Conservation (phyloP, 306 rosid genomes). For the Quercus dentata region DNA sequence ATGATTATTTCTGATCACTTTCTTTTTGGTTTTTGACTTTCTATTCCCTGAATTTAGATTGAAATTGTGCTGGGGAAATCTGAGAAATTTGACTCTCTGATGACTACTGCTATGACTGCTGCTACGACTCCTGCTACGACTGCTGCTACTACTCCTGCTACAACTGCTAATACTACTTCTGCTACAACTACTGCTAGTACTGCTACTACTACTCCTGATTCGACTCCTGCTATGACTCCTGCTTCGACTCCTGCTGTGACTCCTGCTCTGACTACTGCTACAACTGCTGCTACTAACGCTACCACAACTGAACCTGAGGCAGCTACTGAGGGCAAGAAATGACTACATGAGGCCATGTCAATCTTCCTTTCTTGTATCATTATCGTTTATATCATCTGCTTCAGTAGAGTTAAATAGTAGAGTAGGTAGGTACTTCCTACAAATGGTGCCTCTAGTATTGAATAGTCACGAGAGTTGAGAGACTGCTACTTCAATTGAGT, state of each 20-base stretch:
- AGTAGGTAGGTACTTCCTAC: constrained; percentile 24
- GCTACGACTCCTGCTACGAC: no score
- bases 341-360: constrained; percentile 25
- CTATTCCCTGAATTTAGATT: constrained; percentile 40
- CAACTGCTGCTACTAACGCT: constrained; percentile 15
- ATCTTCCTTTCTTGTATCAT: constrained; percentile 53
- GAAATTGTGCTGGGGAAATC: constrained; percentile 93
- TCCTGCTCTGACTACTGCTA: not conserved
- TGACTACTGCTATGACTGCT: constrained; percentile 34
- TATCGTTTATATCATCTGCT: constrained; percentile 33
- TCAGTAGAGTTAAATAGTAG: constrained; percentile 36
- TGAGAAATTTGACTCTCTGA: constrained; percentile 70
- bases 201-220: not conserved
- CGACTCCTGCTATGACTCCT: no score
- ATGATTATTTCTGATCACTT: no score
- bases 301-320: constrained; percentile 36
- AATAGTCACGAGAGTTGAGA: constrained; percentile 30
- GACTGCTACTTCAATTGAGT: not conserved
- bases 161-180: not conserved
- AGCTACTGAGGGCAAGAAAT: constrained; percentile 42
- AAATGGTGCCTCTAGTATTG: constrained; percentile 13
- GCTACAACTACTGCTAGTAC: constrained; percentile 24
- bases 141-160: constrained; percentile 17
- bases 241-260: not conserved
- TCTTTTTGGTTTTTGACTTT: not conserved